phyloP scores from a whole-genome alignment of 1,284 basidiomycete genomes.

The Malassezia obtusa region DNA sequence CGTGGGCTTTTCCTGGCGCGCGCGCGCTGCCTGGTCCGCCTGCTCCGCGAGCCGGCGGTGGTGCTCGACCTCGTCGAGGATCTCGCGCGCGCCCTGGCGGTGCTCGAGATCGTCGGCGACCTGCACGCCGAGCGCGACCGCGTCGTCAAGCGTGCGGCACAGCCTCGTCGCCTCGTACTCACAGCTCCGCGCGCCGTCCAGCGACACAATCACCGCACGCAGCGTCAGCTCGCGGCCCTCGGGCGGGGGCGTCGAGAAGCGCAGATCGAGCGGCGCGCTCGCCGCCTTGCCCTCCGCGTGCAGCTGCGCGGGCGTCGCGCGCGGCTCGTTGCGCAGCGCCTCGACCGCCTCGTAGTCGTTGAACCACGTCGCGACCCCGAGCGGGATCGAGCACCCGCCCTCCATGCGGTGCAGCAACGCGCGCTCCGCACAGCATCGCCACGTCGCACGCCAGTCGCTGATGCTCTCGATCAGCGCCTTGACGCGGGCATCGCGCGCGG shows the following conservation, averaged over 20 bases:
- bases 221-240: conserved; percentile 26
- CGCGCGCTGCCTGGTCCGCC: conserved; percentile 31
- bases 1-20: conserved; percentile 1
- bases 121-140: conserved; percentile 27
- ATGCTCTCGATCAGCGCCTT: conserved; percentile 33
- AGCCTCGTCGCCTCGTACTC: conserved; percentile 22
- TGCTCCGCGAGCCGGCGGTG: conserved; percentile 42
- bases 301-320: neutral
- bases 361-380: conserved; percentile 63
- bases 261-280: conserved; percentile 11
- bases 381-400: conserved; percentile 92
- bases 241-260: conserved; percentile 15
- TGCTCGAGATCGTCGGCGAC: conserved; percentile 37
- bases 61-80: conserved; percentile 44
- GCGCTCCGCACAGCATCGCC: conserved; percentile 56
- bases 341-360: conserved; percentile 38
- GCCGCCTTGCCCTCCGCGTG: neutral
- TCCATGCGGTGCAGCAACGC: conserved; percentile 77
- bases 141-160: conserved; percentile 28
- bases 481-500: conserved; percentile 35
- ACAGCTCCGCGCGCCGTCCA: conserved; percentile 35
- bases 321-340: conserved; percentile 27
- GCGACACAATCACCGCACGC: conserved; percentile 44
- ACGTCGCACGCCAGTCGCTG: conserved; percentile 41
- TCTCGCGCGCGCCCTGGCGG: conserved; percentile 31